Evolutionary conservation across 2,329 filamentous ascomycete genomes (phyloP), one percentile per base, ranked within the genome.

Genomic region (Cadophora gregata): DNA sequence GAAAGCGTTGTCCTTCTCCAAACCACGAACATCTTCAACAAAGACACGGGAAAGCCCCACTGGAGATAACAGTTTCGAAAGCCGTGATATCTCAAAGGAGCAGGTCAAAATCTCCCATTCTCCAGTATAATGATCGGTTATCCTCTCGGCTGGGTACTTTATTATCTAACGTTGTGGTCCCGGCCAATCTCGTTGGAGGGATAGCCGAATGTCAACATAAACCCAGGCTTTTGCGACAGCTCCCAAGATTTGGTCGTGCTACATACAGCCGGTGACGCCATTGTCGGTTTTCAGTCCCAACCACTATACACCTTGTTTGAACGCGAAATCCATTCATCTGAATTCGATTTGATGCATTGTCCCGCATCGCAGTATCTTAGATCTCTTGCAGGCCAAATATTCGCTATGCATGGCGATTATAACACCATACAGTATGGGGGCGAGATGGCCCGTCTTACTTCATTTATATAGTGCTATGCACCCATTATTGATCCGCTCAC

Each of bases 161-260:
- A n/a, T n/a, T 36, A 38, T 38, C 31, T 12, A 29, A 19, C 31
- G 38, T 19, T 21, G 16, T n/a, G 6, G 4, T 51, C 53, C n/a
- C 14, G 53, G 25, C 53, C 53, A 56, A 38, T 56, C 31, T 31
- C 31, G 24, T 36, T 9, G 19, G 9, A 2, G 9, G 19, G 53
- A 56, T 56, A 36, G 29, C 31, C 53, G 53, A 56, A 56, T 56
- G 53, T 38, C 53, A 56, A 56, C 31, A 56, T 56, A 29, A 33
- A 56, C 8, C 53, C 53, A 29, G n/a, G 53, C 36, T 19, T 36
- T 56, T 56, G 31, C 53, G 53, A 56, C 53, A 56, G n/a, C 10
- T 21, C 6, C 53, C 53, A 56, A 56, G 31, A n/a, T n/a, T 36
- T 56, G 19, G 31, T 56, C 53, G 53, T 56, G 31, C 29, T 36